Evolutionary conservation across 768 basidiomycete species (phyloP), one percentile per base, ranked within the genome.

Genomic region (Russula sp.): DNA sequence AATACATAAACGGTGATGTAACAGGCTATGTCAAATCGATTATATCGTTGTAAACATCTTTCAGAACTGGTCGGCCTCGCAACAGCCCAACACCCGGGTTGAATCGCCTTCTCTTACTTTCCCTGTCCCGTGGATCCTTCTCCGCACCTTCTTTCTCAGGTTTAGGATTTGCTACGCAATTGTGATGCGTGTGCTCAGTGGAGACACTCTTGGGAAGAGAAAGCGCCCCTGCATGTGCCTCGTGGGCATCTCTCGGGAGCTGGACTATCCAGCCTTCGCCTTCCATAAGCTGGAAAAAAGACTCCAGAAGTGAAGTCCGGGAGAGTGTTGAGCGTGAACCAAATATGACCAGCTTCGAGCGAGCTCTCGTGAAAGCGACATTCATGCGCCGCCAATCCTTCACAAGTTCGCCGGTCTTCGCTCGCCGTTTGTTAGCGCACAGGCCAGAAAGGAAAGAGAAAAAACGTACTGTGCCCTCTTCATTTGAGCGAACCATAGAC

Each of bases 361-460:
- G 85, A 0, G 95, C 96, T 18, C 97, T 88, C 0, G 96, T 98
- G 74, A 98, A 93, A 8, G 94, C 90, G 20, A 99, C 97, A 71
- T 99, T 99, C 81, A 98, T 88, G 38, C 97, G 77, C 42, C 97
- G 81, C 95, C 96, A 98, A 73, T 99, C 97, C 69, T 90, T 92
- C 28, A 98, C 79, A 2, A 99, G 81, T 59, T 98, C 94, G 10
- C 97, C 97, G 30, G 93, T 81, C 94, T 96, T 65, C 22, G 56
- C 24, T 32, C 59, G 16, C 2, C 13, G 28, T 30, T 57, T 38
- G 36, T 20, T 7, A 53, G n/a, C 4, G 11, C 42, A 18, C 42
- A 30, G 7, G 26, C 24, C 6, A 32, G 30, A 36, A 22, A 28
- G n/a, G 18, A 3, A 36, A 58, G 24, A 26, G 32, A n/a, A n/a